Evolutionary conservation across 208 protist species (phyloP), one percentile per base, ranked within the genome.

Genomic region (Acanthamoeba polyphaga): DNA sequence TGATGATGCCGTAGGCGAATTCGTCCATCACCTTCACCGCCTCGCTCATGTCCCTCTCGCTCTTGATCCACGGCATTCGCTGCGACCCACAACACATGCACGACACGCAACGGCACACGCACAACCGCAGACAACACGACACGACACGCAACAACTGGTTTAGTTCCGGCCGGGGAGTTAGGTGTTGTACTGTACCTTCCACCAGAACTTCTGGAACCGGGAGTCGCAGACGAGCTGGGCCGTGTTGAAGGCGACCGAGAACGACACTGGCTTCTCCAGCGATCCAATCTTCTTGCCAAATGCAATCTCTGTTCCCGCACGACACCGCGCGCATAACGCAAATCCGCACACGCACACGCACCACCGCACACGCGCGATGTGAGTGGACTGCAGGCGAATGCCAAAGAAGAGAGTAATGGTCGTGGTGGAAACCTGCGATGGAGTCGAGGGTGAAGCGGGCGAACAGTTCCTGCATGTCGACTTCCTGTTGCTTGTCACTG

Each of bases 191-290:
- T 0, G 10, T 55, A 76, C 88, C 88, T 93, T 93, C 88, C 88
- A 93, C 88, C 88, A 93, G 62, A 93, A 51, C 38, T 78, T 78
- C 13, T 53, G 6, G 27, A 93, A 93, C 10, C 88, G 88, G 60
- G 15, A 19, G n/a, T 93, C 64, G n/a, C 10, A 53, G 22, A 46
- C 9, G n/a, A 51, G 27, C n/a, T 93, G 88, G 29, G 88, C 88
- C 29, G 74, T 93, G 88, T 93, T 93, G 88, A 93, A 93, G n/a
- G 88, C 88, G 38, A 93, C 9, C 2, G 88, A 93, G 38, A 93
- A 93, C 12, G 58, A 7, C 27, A 93, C 88, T 1, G 53, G 60
- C 46, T 49, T 9, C 10, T 93, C 46, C 64, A 93, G 49, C 27
- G 88, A 93, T 19, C 88, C 88, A 24, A 93, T 51, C 46, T 93